Evolutionary conservation across 805 yeast genomes (phyloP).

Genomic region (Blastobotrys attinorum): DNA sequence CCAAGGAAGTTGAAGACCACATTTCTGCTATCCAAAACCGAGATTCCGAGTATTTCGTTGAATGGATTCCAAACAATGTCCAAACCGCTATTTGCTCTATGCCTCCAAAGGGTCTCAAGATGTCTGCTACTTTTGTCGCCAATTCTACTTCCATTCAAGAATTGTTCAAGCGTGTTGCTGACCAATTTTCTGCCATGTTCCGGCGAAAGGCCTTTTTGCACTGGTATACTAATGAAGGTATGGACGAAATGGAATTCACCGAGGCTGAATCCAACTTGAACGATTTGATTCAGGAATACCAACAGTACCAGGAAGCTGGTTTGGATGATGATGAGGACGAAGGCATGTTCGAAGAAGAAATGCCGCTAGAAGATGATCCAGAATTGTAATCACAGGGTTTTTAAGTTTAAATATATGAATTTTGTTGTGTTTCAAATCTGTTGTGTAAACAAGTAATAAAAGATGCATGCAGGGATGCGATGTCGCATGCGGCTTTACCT

Average conservation of each 20-base stretch:
- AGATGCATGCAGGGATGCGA: too few relatives aligned
- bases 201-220: slow-evolving; percentile 91
- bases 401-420: too few relatives aligned
- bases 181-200: slow-evolving; percentile 87
- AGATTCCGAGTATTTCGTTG: slow-evolving; percentile 78
- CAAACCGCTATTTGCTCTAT: slow-evolving; percentile 91
- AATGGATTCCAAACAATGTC: slow-evolving; percentile 94
- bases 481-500: too few relatives aligned
- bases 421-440: too few relatives aligned
- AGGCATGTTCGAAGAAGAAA: background rate
- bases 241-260: slow-evolving; percentile 90
- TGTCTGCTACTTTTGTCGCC: slow-evolving; percentile 89
- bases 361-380: background rate
- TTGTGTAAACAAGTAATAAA: too few relatives aligned
- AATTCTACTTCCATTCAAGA: slow-evolving; percentile 91
- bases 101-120: slow-evolving; percentile 76
- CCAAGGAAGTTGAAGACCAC: slow-evolving; percentile 91
- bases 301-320: slow-evolving; percentile 83
- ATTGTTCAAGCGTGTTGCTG: slow-evolving; percentile 80
- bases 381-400: background rate
- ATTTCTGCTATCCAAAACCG: slow-evolving; percentile 77
- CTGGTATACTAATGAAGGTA: slow-evolving; percentile 94
- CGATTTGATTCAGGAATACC: slow-evolving; percentile 82
- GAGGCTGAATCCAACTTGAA: slow-evolving; percentile 91
- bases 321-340: slow-evolving; percentile 67